Evolutionary conservation across 2,329 filamentous ascomycete species (phyloP).

Genomic region (Neofusicoccum parvum): DNA sequence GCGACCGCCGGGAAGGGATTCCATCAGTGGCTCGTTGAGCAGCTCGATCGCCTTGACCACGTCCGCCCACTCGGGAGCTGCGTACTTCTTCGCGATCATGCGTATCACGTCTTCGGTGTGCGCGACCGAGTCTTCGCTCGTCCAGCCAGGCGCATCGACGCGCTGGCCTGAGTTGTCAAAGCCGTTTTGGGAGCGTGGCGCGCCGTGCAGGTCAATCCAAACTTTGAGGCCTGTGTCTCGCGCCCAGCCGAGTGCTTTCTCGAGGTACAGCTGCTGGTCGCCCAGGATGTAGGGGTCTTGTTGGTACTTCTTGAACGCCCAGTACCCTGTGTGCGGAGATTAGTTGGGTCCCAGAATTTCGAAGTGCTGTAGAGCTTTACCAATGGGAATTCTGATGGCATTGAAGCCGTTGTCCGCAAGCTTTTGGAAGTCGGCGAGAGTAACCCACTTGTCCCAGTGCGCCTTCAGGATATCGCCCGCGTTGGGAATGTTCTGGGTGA

Average conservation of each 20-base stretch:
- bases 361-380: neutral
- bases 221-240: constrained; percentile 55
- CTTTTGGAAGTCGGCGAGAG: constrained; percentile 57
- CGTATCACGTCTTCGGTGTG: constrained; percentile 60
- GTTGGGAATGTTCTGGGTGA: constrained; percentile 53
- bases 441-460: constrained; percentile 56
- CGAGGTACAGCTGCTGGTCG: constrained; percentile 53
- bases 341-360: neutral
- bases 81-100: constrained; percentile 62
- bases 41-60: constrained; percentile 61
- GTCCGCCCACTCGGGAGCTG: constrained; percentile 54
- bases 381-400: constrained; percentile 60
- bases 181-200: constrained; percentile 57
- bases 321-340: constrained; percentile 45
- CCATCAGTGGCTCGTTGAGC: constrained; percentile 56
- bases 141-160: constrained; percentile 47
- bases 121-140: constrained; percentile 49
- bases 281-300: constrained; percentile 56
- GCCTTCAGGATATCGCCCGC: constrained; percentile 43
- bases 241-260: constrained; percentile 60
- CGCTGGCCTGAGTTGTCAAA: constrained; percentile 64
- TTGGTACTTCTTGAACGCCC: constrained; percentile 57
- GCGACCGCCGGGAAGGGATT: constrained; percentile 48
- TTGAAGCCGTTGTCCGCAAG: constrained; percentile 62
- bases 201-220: constrained; percentile 61